Base-by-base conservation (phyloP, 331 rosid genomes). In the Spiraea crenata region DNA sequence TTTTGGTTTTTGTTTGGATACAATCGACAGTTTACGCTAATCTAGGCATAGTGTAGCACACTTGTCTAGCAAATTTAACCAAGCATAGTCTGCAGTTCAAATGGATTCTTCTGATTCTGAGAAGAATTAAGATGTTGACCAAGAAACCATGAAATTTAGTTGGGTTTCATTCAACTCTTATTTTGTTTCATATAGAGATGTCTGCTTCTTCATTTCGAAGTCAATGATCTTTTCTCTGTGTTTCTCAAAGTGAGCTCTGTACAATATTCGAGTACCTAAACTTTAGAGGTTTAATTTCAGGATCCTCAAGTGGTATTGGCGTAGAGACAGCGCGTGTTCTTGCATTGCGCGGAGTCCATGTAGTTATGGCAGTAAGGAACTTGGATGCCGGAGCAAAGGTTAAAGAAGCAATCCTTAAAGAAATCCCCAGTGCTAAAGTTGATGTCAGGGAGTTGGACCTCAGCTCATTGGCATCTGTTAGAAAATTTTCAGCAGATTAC, bases 301-400 rank as follows among this genome's bases (percentile, higher is more conserved):
- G 97, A 75, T 93, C 96, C 67, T 81, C 96, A 6, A 90, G 96
- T 80, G 98, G 98, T 70, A 87, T 90, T 47, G 96, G 92, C 25
- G 72, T 63, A 44, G 92, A 89, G 80, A 85, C 95, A 31, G 76
- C 88, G 4, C 84, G 86, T 20, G 84, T 90, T 73, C 87, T 93
- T 74, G 90, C 91, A 5, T 52, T 82, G 74, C 90, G 88, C 0
- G 86, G 96, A 70, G 93, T 88, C 71, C 90, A 87, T 82, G 96
- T 90, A 65, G 80, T 90, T 58, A 93, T 93, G 97, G 96, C 95
- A 4, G 95, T 93, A 10, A 89, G 98, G 88, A 90, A 83, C 79
- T 67, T 82, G 44, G 82, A 80, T 7, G 78, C 80, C 60, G 97
- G 96, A 42, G 70, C 15, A 57, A 73, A 59, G 15, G 92, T 83